Base-by-base conservation (phyloP, 306 rosid species). In the Potentilla sterilis region DNA sequence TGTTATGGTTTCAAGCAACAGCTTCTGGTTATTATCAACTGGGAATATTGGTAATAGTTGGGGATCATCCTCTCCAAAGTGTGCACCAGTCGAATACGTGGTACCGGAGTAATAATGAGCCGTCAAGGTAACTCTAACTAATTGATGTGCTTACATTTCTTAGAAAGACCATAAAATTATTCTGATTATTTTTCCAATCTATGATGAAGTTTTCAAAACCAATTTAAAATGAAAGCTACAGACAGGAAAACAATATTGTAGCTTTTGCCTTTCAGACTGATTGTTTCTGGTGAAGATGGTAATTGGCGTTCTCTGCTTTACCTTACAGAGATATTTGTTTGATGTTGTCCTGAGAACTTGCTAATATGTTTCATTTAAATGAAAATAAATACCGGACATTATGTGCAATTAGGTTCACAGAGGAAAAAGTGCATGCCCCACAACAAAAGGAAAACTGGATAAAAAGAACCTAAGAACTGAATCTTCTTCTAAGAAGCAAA, bases 1-100 rank as follows among this genome's bases (percentile, higher is more conserved):
- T 95, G 6, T 97, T 97, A 76, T 95, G 98, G 98, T 95, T 95
- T 87, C 98, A 95, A 90, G 97, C 97, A 84, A 95, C 98, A 73
- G 97, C 98, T 75, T 90, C 98, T 69, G 98, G 98, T 77, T 95
- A 95, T 85, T 90, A 92, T 92, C 98, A 95, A 83, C 92, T 95
- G 69, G 98, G 98, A 66, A 82, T 95, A n/a, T 88, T 92, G 89
- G 97, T 89, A 54, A 85, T 89, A 15, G 84, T 92, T 67, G 97
- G 93, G 63, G 97, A 90, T 83, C 85, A 87, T 89, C 81, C 93
- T 47, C 77, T 86, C 82, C 90, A 82, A 40, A 85, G 80, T 82
- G 70, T 77, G 78, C 88, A 82, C 77, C 90, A 81, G 76, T 78
- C 87, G 73, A 88, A 88, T 79, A 69, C 78, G 40, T 83, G 83